A percentile compares a stretch with the other conserved stretches of the same genome.
Evolutionary conservation across 305 asterid species (phyloP).

Genomic region (Solanum chacoense): DNA sequence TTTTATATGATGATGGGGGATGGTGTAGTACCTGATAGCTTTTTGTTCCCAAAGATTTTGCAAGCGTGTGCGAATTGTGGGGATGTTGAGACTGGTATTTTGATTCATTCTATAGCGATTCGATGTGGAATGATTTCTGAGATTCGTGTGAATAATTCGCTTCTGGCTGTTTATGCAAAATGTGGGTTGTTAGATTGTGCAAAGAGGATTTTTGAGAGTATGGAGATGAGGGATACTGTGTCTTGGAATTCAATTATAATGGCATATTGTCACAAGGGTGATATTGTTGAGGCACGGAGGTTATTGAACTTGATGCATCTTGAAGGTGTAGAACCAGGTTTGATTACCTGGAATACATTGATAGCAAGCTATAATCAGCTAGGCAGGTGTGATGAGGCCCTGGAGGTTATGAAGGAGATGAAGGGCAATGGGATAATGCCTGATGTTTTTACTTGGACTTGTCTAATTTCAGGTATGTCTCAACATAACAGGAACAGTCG

Average conservation of each 20-base stretch:
- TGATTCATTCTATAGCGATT: conserved; percentile 46
- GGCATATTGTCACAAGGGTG: conserved; percentile 51
- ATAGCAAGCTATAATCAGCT: conserved; percentile 43
- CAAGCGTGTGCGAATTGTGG: conserved; percentile 59
- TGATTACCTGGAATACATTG: conserved; percentile 58
- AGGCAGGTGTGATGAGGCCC: conserved; percentile 51
- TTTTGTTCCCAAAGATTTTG: conserved; percentile 55
- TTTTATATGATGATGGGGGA: conserved; percentile 53
- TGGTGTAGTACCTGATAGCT: conserved; percentile 42
- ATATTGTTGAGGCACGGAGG: conserved; percentile 32
- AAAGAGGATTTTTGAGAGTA: conserved; percentile 34
- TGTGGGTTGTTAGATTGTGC: conserved; percentile 44
- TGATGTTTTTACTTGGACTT: conserved; percentile 66
- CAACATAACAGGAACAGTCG: conserved; percentile 37
- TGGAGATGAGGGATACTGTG: conserved; percentile 43
- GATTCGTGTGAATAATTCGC: conserved; percentile 52
- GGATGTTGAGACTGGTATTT: conserved; percentile 47
- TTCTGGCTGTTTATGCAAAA: conserved; percentile 65
- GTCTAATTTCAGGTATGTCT: conserved; percentile 53
- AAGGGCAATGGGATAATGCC: conserved; percentile 30
- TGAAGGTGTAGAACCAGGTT: conserved; percentile 42
- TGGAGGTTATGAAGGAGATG: conserved; percentile 57
- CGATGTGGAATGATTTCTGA: conserved; percentile 30
- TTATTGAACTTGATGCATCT: conserved; percentile 39
- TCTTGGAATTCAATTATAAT: conserved; percentile 65